phyloP scores from a whole-genome alignment of 768 basidiomycete species.

The Hericium coralloides region DNA sequence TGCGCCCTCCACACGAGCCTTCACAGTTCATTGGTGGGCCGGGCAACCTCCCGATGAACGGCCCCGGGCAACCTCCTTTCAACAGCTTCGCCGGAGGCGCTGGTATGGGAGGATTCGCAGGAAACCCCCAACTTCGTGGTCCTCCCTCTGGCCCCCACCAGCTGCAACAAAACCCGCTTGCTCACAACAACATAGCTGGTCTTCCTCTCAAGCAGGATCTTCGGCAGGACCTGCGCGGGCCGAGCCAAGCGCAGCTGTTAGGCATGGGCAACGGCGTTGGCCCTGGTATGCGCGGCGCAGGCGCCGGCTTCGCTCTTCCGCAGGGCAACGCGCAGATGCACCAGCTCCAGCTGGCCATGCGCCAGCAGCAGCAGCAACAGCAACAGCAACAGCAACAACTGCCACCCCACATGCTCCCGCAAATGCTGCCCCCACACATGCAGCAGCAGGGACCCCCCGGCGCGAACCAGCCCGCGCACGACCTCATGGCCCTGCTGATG shows the following conservation, averaged over 20 bases:
- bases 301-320: constrained; percentile 40
- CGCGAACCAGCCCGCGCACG: constrained; percentile 50
- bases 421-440: constrained; percentile 44
- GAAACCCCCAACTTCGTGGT: constrained; percentile 39
- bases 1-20: constrained; percentile 73
- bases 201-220: constrained; percentile 46
- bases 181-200: constrained; percentile 41
- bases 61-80: constrained; percentile 23
- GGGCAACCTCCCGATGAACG: neutral
- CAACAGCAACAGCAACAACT: too few species aligned
- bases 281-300: constrained; percentile 37
- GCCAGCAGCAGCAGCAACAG: constrained; percentile 40
- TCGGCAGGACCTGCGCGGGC: constrained; percentile 46
- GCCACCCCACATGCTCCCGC: constrained; percentile 47
- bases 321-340: constrained; percentile 30
- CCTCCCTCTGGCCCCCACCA: constrained; percentile 28
- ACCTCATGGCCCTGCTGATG: constrained; percentile 81
- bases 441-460: constrained; percentile 37
- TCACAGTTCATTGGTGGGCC: constrained; percentile 41
- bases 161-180: constrained; percentile 38
- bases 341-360: constrained; percentile 36
- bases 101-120: constrained; percentile 17
- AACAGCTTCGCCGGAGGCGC: constrained; percentile 39
- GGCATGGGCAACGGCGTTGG: constrained; percentile 23
- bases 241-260: constrained; percentile 40